Conservation (phyloP, 169 alveolate genomes). For the Plasmodium blacklocki region DNA sequence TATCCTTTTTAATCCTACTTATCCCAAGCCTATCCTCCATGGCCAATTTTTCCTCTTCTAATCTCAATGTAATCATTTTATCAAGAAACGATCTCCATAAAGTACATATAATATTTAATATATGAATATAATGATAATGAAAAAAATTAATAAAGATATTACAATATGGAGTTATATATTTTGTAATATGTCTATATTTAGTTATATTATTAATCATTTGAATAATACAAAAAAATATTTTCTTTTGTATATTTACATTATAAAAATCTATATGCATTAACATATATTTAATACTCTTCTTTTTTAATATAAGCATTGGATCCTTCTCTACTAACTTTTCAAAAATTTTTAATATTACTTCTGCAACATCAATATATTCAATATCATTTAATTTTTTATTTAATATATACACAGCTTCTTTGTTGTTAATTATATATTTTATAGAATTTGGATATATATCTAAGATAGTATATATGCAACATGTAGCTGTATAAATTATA, state of each 20-base stretch:
- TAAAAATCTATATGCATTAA: slow-evolving; percentile 77
- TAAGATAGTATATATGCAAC: slow-evolving; percentile 63
- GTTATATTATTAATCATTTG: slow-evolving; percentile 76
- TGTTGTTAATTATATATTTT: slow-evolving; percentile 53
- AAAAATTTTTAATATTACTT: slow-evolving; percentile 68
- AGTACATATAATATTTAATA: slow-evolving; percentile 74
- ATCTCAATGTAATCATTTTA: slow-evolving; percentile 53
- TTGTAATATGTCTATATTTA: slow-evolving; percentile 65
- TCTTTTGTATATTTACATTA: slow-evolving; percentile 72
- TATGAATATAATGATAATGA: slow-evolving; percentile 70
- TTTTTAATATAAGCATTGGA: slow-evolving; percentile 76
- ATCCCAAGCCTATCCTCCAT: no score
- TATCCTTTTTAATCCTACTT: slow-evolving; percentile 5
- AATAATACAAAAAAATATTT: slow-evolving; percentile 75
- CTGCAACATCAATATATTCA: slow-evolving; percentile 77
- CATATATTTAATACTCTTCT: slow-evolving; percentile 74
- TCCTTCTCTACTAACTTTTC: slow-evolving; percentile 74
- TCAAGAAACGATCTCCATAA: slow-evolving; percentile 76
- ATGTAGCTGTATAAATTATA: slow-evolving; percentile 73
- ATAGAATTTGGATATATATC: slow-evolving; percentile 66
- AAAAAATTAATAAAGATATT: slow-evolving; percentile 56
- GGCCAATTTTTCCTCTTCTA: slow-evolving; percentile 41
- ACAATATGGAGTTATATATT: slow-evolving; percentile 74
- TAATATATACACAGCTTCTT: slow-evolving; percentile 54
- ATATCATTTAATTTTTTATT: slow-evolving; percentile 72